phyloP scores from a whole-genome alignment of 768 basidiomycete genomes.

The Mycena crocata region DNA sequence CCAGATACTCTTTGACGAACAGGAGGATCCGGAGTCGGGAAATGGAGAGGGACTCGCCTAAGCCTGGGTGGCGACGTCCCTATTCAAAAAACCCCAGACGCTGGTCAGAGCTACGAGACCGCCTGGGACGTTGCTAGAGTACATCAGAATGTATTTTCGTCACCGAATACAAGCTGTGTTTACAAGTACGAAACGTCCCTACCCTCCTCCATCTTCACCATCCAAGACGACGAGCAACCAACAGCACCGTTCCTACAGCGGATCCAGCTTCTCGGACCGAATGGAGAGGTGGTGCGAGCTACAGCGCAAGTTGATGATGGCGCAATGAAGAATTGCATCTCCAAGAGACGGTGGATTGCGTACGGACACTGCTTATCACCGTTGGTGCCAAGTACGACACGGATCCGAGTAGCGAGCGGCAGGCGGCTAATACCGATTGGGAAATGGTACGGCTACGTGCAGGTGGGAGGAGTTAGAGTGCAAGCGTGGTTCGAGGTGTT shows the following conservation, averaged over 20 bases:
- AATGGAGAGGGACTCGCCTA: conserved; percentile 7
- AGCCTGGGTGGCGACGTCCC: neutral
- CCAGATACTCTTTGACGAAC: neutral
- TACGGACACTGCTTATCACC: conserved; percentile 8
- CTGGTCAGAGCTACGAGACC: neutral
- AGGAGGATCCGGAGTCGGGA: neutral
- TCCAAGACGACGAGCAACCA: neutral
- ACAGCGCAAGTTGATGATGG: conserved; percentile 21
- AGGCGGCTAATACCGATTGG: neutral
- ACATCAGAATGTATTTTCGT: neutral
- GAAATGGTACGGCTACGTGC: neutral
- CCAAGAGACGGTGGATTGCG: neutral
- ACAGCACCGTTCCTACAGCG: conserved; percentile 17
- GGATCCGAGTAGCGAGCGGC: conserved; percentile 4
- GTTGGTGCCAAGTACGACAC: neutral
- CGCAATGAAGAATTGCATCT: conserved; percentile 12
- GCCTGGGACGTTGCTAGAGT: conserved; percentile 5
- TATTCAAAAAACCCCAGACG: neutral
- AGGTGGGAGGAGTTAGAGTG: neutral
- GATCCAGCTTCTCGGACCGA: neutral
- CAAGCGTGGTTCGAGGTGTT: neutral
- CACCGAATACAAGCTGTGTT: neutral
- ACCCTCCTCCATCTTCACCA: neutral
- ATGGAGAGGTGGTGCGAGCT: neutral
- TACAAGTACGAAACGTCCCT: neutral